Base-by-base conservation (phyloP, 371 early-diverging fungal species). In the Chytridiales sp. region DNA sequence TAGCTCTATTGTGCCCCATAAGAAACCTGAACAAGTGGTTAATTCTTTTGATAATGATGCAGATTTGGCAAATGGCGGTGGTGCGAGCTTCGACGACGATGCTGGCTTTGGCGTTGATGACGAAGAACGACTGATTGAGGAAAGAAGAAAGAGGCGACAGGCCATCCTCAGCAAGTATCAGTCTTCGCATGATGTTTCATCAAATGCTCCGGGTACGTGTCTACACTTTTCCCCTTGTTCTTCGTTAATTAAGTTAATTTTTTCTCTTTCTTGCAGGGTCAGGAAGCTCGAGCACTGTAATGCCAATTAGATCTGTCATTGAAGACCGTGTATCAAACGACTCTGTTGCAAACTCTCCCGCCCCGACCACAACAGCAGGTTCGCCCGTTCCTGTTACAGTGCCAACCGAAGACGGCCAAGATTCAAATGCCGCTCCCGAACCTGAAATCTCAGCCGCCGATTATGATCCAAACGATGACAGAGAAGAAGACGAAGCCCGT, bases 61-160 rank as follows among this genome's bases (percentile, higher is more conserved):
- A 19, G 4, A 6, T 59, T 22, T 27, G 36, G 24, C 1, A 13
- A 5, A 9, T 24, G 31, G 1, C 34, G 52, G 38, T 11, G 48
- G 11, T 5, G 13, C 29, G 48, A 48, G 22, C 9, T 22, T 59
- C 42, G 61, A 41, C 2, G 82, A 81, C 42, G 80, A 81, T 47
- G 72, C 69, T 27, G n/a, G n/a, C n/a, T n/a, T n/a, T n/a, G n/a
- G n/a, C n/a, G n/a, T n/a, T n/a, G n/a, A n/a, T n/a, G 84, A 87
- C 46, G 89, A 90, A 58, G 82, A 88, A 56, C 69, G 77, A 43
- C 55, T 87, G 47, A 87, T 91, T 59, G 91, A 92, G 69, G 89
- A 90, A 73, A 80, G 92, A 9, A 77, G 91, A 34, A 79, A 78
- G 58, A 73, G 86, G 36, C 80, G 91, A 53, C 76, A 76, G 51